Percentiles rank a stretch among this genome's conserved stretches.
Conservation (phyloP, 495 filamentous ascomycete species). For the Penicillium pulvis region DNA sequence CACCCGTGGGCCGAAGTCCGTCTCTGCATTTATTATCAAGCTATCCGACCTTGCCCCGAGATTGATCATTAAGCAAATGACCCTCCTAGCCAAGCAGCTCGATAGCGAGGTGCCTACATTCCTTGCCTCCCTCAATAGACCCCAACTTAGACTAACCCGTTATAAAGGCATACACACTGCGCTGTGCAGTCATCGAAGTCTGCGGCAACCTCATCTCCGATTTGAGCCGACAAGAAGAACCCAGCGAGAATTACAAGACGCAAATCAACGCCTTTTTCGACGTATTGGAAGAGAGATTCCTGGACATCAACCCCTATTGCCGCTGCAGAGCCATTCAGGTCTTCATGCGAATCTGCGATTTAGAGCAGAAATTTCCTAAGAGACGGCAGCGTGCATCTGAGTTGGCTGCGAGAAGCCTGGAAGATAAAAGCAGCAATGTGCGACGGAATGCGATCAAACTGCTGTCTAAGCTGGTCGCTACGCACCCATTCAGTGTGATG, state of each 20-base stretch:
- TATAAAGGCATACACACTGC: constrained; percentile 80
- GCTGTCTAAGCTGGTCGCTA: constrained; percentile 81
- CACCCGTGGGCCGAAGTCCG: constrained; percentile 90
- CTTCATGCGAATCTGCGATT: constrained; percentile 84
- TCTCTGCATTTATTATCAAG: constrained; percentile 93
- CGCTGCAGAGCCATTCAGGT: constrained; percentile 91
- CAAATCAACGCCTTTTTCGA: constrained; percentile 98
- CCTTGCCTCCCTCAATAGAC: neutral
- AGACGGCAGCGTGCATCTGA: constrained; percentile 83
- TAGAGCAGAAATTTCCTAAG: constrained; percentile 94
- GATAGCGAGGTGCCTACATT: constrained; percentile 75
- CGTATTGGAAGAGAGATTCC: constrained; percentile 91
- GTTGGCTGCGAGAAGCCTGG: constrained; percentile 81
- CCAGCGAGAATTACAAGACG: constrained; percentile 84
- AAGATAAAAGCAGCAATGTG: constrained; percentile 98
- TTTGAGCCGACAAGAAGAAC: constrained; percentile 87
- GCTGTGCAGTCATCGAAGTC: constrained; percentile 94
- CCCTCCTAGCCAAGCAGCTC: constrained; percentile 84
- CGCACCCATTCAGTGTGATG: constrained; percentile 89
- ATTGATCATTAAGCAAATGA: constrained; percentile 96
- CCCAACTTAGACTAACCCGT: constrained; percentile 22
- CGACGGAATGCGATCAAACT: constrained; percentile 93
- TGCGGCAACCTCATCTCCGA: constrained; percentile 95
- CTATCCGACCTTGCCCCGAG: constrained; percentile 94
- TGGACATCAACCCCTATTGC: constrained; percentile 97